Evolutionary conservation across 805 yeast species (phyloP).

Genomic region (Tetrapisispora phaffii): DNA sequence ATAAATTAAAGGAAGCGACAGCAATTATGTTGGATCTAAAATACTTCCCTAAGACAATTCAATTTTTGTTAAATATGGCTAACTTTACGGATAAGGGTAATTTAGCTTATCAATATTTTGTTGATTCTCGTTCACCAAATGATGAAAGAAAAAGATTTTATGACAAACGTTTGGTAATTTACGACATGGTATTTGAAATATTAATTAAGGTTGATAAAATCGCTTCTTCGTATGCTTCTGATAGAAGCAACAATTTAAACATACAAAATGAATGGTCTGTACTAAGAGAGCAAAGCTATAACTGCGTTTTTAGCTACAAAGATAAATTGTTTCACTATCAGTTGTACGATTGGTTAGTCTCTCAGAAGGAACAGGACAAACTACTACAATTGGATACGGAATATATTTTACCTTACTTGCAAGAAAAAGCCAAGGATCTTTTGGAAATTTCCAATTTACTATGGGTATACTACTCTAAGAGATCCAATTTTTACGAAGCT

Average conservation of each 20-base stretch:
- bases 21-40: constrained; percentile 67
- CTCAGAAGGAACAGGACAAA: constrained; percentile 66
- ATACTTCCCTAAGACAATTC: constrained; percentile 77
- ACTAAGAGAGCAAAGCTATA: constrained; percentile 63
- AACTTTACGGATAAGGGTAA: constrained; percentile 54
- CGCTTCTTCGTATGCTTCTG: constrained; percentile 31
- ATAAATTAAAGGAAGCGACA: constrained; percentile 72
- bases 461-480: constrained; percentile 83
- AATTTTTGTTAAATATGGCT: constrained; percentile 70
- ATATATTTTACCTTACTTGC: constrained; percentile 65
- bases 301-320: constrained; percentile 57
- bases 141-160: constrained; percentile 44
- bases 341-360: constrained; percentile 84
- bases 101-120: constrained; percentile 45
- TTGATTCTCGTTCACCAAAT: constrained; percentile 40
- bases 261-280: constrained; percentile 36
- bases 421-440: constrained; percentile 52
- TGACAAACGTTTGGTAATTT: constrained; percentile 48
- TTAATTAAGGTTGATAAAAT: constrained; percentile 61
- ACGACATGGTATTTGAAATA: constrained; percentile 65
- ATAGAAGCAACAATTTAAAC: neutral
- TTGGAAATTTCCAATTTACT: constrained; percentile 69
- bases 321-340: constrained; percentile 88
- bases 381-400: constrained; percentile 75
- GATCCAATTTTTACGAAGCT: constrained; percentile 71